Conservation (phyloP, 2,329 filamentous ascomycete genomes). For the Colletotrichum cereale region DNA sequence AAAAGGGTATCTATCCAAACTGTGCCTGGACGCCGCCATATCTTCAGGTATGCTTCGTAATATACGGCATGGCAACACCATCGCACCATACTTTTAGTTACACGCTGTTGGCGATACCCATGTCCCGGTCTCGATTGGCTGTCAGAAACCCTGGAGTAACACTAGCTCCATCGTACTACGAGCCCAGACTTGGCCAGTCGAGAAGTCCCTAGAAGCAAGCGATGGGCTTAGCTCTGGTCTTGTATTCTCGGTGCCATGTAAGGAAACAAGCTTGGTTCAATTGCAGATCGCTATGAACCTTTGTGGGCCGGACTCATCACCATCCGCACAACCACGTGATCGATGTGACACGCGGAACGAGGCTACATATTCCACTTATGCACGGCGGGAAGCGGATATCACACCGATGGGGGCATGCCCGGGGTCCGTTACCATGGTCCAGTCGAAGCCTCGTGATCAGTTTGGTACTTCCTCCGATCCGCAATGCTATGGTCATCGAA, state of each 20-base stretch:
- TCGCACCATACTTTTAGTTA: neutral
- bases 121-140: neutral
- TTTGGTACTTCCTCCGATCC: constrained; percentile 12
- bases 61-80: neutral
- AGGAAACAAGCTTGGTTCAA: neutral
- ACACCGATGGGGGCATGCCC: constrained; percentile 24
- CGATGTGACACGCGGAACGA: constrained; percentile 32
- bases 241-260: neutral
- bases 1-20: neutral
- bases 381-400: constrained; percentile 33
- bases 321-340: constrained; percentile 26
- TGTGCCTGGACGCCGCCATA: neutral
- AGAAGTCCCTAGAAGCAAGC: neutral
- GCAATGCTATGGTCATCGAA: neutral
- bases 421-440: constrained; percentile 25
- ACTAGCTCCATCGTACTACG: neutral
- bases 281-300: constrained; percentile 10
- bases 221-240: neutral
- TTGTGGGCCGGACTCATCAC: neutral
- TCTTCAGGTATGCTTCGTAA: neutral
- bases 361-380: constrained; percentile 37
- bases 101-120: neutral
- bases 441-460: constrained; percentile 17
- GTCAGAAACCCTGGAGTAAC: neutral
- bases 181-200: neutral